phyloP scores from a whole-genome alignment of 129 eudicot genomes.

The Lactuca saligna region DNA sequence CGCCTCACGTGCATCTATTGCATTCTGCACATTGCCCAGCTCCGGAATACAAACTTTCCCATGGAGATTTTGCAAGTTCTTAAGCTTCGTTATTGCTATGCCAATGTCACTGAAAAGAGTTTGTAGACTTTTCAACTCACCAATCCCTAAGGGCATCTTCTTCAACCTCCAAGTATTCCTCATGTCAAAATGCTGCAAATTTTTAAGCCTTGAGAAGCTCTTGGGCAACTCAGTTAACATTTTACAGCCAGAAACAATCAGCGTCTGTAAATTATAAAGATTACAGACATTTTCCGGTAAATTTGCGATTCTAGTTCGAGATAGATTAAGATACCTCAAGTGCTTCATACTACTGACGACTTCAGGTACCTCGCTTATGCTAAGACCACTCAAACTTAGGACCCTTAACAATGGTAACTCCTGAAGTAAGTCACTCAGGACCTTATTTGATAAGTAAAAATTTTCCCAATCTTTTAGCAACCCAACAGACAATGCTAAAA shows the following conservation, averaged over 20 bases:
- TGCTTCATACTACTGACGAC: constrained; percentile 20
- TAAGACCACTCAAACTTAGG: not conserved
- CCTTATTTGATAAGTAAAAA: constrained; percentile 21
- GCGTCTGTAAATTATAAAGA: constrained; percentile 36
- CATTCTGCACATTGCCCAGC: constrained; percentile 34
- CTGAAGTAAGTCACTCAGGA: constrained; percentile 4
- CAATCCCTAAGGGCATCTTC: constrained; percentile 35
- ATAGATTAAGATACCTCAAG: constrained; percentile 29
- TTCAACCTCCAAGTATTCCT: not conserved
- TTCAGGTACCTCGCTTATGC: constrained; percentile 15
- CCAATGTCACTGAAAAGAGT: constrained; percentile 26
- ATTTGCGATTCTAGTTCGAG: constrained; percentile 9
- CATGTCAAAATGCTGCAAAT: constrained; percentile 6
- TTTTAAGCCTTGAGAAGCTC: constrained; percentile 12
- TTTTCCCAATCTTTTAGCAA: not conserved
- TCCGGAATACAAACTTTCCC: constrained; percentile 36
- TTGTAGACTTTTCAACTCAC: constrained; percentile 26
- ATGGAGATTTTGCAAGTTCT: constrained; percentile 16
- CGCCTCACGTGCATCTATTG: constrained; percentile 38
- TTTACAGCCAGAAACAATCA: constrained; percentile 27
- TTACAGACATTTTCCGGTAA: constrained; percentile 27
- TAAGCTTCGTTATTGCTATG: constrained; percentile 13
- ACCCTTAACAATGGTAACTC: constrained; percentile 20
- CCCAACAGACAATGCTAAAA: constrained; percentile 30
- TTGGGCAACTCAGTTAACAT: constrained; percentile 26